Conservation (phyloP, 2,329 filamentous ascomycete genomes). For the Amphichorda felina region DNA sequence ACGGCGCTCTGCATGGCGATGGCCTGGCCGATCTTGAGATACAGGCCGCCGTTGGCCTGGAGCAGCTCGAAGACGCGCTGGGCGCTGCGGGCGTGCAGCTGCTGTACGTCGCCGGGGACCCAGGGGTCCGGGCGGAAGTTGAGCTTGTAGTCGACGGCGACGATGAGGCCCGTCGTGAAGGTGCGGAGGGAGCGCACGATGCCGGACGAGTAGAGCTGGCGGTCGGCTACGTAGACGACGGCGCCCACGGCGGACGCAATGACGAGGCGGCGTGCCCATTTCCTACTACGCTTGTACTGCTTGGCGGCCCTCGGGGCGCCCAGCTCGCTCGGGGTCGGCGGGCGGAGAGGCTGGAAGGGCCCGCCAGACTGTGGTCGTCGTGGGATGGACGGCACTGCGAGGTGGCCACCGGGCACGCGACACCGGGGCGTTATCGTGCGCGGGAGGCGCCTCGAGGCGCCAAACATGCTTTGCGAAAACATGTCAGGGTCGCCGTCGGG, state of each 20-base stretch:
- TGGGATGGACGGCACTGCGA: conserved; percentile 5
- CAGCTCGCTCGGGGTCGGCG: conserved; percentile 68
- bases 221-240: conserved; percentile 56
- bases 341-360: conserved; percentile 54
- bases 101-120: conserved; percentile 59
- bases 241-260: conserved; percentile 49
- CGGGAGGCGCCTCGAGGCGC: neutral
- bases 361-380: conserved; percentile 18
- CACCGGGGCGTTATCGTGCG: conserved; percentile 3
- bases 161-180: conserved; percentile 65
- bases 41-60: conserved; percentile 79
- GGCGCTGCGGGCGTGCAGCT: conserved; percentile 75
- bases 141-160: conserved; percentile 89
- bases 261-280: conserved; percentile 66
- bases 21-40: conserved; percentile 95
- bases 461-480: neutral
- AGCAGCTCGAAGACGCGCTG: conserved; percentile 73
- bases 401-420: conserved; percentile 5
- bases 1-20: conserved; percentile 97
- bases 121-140: conserved; percentile 80
- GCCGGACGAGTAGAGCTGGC: conserved; percentile 65
- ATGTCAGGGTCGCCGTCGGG: neutral
- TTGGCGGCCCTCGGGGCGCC: conserved; percentile 61
- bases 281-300: conserved; percentile 56
- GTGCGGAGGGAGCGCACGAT: conserved; percentile 70